Percentiles rank a stretch among this genome's conserved stretches.
Conservation (phyloP, 306 rosid species). For the Urtica urens region DNA sequence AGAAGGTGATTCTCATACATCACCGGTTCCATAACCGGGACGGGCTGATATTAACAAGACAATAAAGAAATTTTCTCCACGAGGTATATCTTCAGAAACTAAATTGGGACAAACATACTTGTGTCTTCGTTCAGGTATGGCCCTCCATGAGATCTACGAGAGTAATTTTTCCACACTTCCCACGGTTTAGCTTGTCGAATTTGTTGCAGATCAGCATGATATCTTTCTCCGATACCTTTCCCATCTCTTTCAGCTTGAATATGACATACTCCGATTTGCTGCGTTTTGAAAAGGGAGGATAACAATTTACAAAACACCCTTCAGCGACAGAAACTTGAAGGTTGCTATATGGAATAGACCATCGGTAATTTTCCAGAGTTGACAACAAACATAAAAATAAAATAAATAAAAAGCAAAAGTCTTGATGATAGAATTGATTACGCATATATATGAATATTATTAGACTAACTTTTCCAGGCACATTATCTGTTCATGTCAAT, state of each 20-base stretch:
- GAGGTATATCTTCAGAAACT: neutral
- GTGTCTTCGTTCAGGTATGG: conserved; percentile 8
- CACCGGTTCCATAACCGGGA: conserved; percentile 17
- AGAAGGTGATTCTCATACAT: neutral
- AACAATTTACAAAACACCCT: no score
- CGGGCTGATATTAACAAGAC: neutral
- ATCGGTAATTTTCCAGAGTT: no score
- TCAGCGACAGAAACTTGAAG: no score
- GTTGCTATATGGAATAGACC: no score
- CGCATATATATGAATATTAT: no score
- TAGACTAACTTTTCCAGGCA: no score
- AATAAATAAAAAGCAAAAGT: no score
- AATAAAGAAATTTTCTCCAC: neutral
- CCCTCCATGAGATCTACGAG: conserved; percentile 51
- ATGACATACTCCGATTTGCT: conserved; percentile 87
- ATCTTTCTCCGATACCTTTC: conserved; percentile 74
- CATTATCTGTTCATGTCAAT: no score
- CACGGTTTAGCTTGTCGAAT: conserved; percentile 65
- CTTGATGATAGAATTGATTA: no score
- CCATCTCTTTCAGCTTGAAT: conserved; percentile 97
- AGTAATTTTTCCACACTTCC: conserved; percentile 77
- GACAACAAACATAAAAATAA: no score
- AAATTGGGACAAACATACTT: neutral
- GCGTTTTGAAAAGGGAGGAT: no score
- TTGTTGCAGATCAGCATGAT: conserved; percentile 53